Conservation (phyloP, 305 asterid genomes). For the Fraxinus angustifolia region DNA sequence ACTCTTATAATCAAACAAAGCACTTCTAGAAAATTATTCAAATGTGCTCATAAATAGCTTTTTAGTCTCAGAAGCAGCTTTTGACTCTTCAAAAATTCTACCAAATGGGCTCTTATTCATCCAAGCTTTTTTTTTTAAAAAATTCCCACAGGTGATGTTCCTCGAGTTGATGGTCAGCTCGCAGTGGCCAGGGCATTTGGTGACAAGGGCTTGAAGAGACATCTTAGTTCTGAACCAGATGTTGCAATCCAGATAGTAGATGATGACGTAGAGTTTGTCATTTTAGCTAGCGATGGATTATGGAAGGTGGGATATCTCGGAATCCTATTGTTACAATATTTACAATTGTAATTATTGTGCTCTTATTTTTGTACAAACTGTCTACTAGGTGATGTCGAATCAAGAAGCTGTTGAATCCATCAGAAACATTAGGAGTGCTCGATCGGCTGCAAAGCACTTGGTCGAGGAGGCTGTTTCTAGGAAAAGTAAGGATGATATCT, state of each 20-base stretch:
- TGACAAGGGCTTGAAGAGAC: constrained; percentile 86
- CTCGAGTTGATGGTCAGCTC: constrained; percentile 92
- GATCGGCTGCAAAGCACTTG: constrained; percentile 71
- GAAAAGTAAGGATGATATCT: constrained; percentile 84
- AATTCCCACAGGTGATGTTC: constrained; percentile 71
- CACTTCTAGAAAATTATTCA: not conserved
- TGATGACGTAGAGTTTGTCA: constrained; percentile 59
- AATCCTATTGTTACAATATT: not conserved
- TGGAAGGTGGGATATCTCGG: constrained; percentile 57
- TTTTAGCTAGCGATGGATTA: constrained; percentile 91
- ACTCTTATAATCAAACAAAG: not conserved
- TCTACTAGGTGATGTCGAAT: constrained; percentile 68
- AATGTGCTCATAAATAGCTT: not conserved
- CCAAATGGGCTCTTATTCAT: not conserved
- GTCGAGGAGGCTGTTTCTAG: constrained; percentile 56
- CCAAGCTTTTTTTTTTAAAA: not conserved
- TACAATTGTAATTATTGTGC: not conserved
- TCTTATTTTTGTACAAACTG: not conserved
- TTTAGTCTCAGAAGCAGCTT: not conserved
- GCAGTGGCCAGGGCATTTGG: constrained; percentile 97
- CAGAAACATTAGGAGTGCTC: constrained; percentile 57
- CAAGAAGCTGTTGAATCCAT: constrained; percentile 82
- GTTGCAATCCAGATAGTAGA: constrained; percentile 48
- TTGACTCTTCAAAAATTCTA: not conserved
- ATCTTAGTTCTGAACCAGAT: constrained; percentile 89